A percentile compares a stretch with the other conserved stretches of the same genome.
Evolutionary conservation across 495 filamentous ascomycete genomes (phyloP).

Genomic region (Penicillium odoratum): DNA sequence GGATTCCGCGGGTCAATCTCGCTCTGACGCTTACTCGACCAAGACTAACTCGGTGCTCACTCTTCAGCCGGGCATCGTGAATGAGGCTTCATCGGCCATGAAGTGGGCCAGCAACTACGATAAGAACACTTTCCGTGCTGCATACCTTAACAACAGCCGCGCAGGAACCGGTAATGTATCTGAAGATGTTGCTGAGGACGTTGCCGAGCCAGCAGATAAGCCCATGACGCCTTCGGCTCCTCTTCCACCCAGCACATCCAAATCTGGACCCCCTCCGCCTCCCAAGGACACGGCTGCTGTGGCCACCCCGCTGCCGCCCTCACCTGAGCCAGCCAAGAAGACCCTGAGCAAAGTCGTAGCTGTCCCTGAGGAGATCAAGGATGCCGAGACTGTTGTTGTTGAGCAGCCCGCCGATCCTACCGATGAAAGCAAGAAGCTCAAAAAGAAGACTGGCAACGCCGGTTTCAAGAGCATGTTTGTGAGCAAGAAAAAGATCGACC

Average conservation of each 20-base stretch:
- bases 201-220: slow-evolving; percentile 18
- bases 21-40: slow-evolving; percentile 41
- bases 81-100: slow-evolving; percentile 87
- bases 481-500: slow-evolving; percentile 40
- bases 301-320: slow-evolving; percentile 35
- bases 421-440: slow-evolving; percentile 42
- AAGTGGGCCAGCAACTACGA: slow-evolving; percentile 82
- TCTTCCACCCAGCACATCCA: slow-evolving; percentile 15
- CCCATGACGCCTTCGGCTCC: slow-evolving; percentile 17
- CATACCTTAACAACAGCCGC: slow-evolving; percentile 72
- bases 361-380: slow-evolving; percentile 12
- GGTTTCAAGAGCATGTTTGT: slow-evolving; percentile 52
- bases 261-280: slow-evolving; percentile 21
- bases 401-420: slow-evolving; percentile 25
- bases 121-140: slow-evolving; percentile 75
- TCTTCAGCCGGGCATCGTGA: slow-evolving; percentile 80
- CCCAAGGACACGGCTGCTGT: slow-evolving; percentile 24
- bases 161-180: slow-evolving; percentile 59
- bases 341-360: slow-evolving; percentile 13
- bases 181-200: slow-evolving; percentile 14
- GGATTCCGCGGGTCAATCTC: slow-evolving; percentile 2
- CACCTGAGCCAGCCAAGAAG: slow-evolving; percentile 26
- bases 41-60: slow-evolving; percentile 94
- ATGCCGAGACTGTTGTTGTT: slow-evolving; percentile 24
- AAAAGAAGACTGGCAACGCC: slow-evolving; percentile 48